Percentiles rank a stretch among this genome's conserved stretches.
phyloP scores from a whole-genome alignment of 2,329 filamentous ascomycete species.

The Huntiella moniliformis region DNA sequence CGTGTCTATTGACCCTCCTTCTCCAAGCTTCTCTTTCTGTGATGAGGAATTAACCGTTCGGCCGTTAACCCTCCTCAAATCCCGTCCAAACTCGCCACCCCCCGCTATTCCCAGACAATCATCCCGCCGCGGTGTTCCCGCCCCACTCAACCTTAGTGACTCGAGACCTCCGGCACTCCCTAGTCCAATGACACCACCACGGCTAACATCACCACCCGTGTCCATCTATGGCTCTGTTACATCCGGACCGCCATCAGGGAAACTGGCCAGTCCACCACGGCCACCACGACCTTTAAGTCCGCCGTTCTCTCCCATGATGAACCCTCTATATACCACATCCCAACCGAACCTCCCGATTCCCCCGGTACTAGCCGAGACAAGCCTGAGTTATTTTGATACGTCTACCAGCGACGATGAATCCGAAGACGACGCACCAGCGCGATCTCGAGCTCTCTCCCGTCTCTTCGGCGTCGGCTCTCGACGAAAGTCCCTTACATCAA shows the following conservation, averaged over 20 bases:
- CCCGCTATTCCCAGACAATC: conserved; percentile 2
- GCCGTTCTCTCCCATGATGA: too few species aligned
- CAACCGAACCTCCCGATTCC: too few species aligned
- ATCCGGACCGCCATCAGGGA: too few species aligned
- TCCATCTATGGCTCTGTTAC: too few species aligned
- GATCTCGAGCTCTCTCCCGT: conserved; percentile 5
- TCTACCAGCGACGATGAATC: conserved; percentile 6
- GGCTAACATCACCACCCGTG: too few species aligned
- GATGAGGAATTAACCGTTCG: conserved; percentile 6
- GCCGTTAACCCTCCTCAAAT: neutral
- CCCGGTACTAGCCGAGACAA: too few species aligned
- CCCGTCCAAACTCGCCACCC: neutral
- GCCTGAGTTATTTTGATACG: conserved; percentile 9
- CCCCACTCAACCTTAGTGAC: neutral
- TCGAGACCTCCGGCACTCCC: neutral
- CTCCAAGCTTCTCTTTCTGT: conserved; percentile 9
- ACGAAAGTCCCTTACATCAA: neutral
- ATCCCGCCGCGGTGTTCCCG: neutral
- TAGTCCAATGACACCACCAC: neutral
- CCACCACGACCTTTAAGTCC: too few species aligned
- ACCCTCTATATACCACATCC: too few species aligned
- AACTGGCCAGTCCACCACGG: too few species aligned
- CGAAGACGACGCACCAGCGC: neutral
- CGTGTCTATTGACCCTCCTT: conserved; percentile 3
- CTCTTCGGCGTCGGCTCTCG: conserved; percentile 4